Base-by-base conservation (phyloP, 768 basidiomycete species). In the Auriscalpium microsporum region DNA sequence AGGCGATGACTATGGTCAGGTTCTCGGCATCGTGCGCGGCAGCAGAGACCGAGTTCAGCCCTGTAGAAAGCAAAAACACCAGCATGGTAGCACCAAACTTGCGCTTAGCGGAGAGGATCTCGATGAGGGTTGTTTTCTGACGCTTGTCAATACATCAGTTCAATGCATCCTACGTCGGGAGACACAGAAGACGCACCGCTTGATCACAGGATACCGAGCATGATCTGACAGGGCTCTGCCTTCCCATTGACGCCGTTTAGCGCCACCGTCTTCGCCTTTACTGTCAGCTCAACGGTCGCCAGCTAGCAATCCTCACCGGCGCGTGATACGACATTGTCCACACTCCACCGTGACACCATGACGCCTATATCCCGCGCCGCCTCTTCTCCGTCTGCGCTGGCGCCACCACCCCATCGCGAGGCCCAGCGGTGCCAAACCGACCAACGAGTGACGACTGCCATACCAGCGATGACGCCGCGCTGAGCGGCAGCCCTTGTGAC, bases 61-160 rank as follows among this genome's bases (percentile, higher is more conserved):
- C 78, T 68, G 7, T 70, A 63, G n/a, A 62, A 78, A 68, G 8
- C 77, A 77, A 55, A 74, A 72, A 2, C 71, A 65, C 21, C 74
- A 69, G 8, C 75, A 70, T 74, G 2, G 78, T 75, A 2, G 73
- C 64, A 0, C 94, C 94, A 0, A 78, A 76, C 71, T 96, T 97
- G 60, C 72, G 73, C 67, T 87, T 94, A 2, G 87, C 84, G 0
- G 93, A 90, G 9, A 98, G 79, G 38, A 96, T 82, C 64, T 98
- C 94, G n/a, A 96, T 85, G 38, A 97, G 74, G 0, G 94, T 93
- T 0, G 90, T 91, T 69, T 95, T 95, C 93, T 92, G 16, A 92
- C 90, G 54, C 86, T 83, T 82, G 17, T 14, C 8, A 8, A 47
- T 23, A 45, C 38, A 11, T 14, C 4, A 48, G 19, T 3, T 28